phyloP scores from a whole-genome alignment of 352 stramenopile species.

The Phytophthora sp. region DNA sequence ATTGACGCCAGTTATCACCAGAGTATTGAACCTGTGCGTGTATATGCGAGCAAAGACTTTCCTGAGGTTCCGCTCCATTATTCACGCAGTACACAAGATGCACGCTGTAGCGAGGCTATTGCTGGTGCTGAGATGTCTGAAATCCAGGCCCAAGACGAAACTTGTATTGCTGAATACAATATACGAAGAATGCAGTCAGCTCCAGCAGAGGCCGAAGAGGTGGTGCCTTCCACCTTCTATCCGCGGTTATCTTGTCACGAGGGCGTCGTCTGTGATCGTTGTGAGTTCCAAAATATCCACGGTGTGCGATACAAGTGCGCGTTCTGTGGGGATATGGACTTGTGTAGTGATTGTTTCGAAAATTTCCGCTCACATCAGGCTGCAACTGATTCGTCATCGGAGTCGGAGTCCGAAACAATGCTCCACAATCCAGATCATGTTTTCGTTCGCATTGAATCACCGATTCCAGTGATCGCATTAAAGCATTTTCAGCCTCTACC shows the following conservation, averaged over 20 bases:
- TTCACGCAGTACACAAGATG: slow-evolving; percentile 23
- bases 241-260: slow-evolving; percentile 58
- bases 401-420: slow-evolving; percentile 29
- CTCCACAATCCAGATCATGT: slow-evolving; percentile 60
- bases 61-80: slow-evolving; percentile 38
- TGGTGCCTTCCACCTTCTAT: slow-evolving; percentile 43
- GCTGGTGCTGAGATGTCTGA: slow-evolving; percentile 19
- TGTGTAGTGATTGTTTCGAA: slow-evolving; percentile 69
- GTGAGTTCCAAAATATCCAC: slow-evolving; percentile 60
- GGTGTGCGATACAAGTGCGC: slow-evolving; percentile 75
- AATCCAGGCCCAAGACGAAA: slow-evolving; percentile 33
- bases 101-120: slow-evolving; percentile 1
- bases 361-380: slow-evolving; percentile 41
- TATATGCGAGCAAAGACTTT: slow-evolving; percentile 50
- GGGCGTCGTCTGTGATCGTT: slow-evolving; percentile 77
- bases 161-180: slow-evolving; percentile 27
- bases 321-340: slow-evolving; percentile 72
- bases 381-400: slow-evolving; percentile 16
- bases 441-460: slow-evolving; percentile 67
- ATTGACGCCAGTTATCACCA: slow-evolving; percentile 69
- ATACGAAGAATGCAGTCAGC: slow-evolving; percentile 10
- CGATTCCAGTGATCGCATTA: slow-evolving; percentile 67
- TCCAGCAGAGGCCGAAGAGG: background rate
- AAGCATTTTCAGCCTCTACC: slow-evolving; percentile 58
- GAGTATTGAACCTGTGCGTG: slow-evolving; percentile 47